Evolutionary conservation across 106 monocot species (phyloP), one percentile per base, ranked within the genome.

Genomic region (Dendrobium nobile): DNA sequence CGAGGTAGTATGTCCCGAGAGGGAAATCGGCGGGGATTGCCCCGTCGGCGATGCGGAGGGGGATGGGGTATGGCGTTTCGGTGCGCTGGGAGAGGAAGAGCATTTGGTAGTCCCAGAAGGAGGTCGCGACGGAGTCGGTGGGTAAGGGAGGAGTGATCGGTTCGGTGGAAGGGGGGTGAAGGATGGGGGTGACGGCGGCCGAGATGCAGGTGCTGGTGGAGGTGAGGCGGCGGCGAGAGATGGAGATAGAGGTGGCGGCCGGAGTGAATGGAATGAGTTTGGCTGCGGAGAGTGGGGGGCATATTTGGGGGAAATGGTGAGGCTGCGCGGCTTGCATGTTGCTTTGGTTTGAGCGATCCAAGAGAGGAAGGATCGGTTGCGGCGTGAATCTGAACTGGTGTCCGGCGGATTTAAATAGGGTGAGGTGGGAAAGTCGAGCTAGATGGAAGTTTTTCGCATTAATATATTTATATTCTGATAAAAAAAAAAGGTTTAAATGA

Each of bases 21-120:
- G 92, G 92, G 81, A 92, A 86, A 77, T 89, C 87, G 19, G 75
- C 17, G 1, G 92, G 92, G 33, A 92, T 33, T 18, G 80, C 28
- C n/a, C 96, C 96, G 26, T 87, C 82, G 22, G 67, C 68, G 2
- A 75, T 9, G 1, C 59, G 81, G 48, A 97, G 90, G 5, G 48
- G 43, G 40, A 94, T 74, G 7, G 92, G 88, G 0, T 84, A 42
- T 1, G n/a, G 22, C 0, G 87, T 77, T 82, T 97, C 94, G 16
- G 83, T n/a, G 20, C 94, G 81, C 84, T 97, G 94, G 47, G 96
- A 97, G 41, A 84, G 74, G 89, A 97, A 97, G 61, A 97, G 89
- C 45, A 86, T 84, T 79, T 92, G 92, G 89, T 97, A 97, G 84
- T 97, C 96, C 81, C 92, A 82, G 74, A 86, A 92, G 27, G 94